Percentiles rank a stretch among this genome's conserved stretches.
These are phyloP conservation scores for Arthrobotrys pseudoclavata DNA, from an alignment of 2,329 filamentous ascomycete genomes.

Conservation along the genomic window DNA sequence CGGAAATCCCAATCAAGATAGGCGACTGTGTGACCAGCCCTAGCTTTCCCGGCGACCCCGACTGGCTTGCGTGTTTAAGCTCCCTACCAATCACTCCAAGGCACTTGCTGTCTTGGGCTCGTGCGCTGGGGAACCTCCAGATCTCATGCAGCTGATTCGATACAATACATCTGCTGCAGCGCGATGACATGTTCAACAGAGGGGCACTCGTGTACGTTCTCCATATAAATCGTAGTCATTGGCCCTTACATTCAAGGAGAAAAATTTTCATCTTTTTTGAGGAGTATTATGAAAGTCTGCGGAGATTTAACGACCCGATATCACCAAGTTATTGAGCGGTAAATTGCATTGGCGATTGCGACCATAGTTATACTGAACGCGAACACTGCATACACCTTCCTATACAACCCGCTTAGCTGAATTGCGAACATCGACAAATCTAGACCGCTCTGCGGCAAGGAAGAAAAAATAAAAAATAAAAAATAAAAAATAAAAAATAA, in stretches of 20 bases:
- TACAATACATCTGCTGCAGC: constrained; percentile 21
- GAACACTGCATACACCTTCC: neutral
- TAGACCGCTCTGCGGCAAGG: neutral
- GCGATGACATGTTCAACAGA: constrained; percentile 27
- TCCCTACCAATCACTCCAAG: constrained; percentile 37
- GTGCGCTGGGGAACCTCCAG: constrained; percentile 13
- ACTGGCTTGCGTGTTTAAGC: constrained; percentile 25
- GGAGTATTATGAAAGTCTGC: neutral
- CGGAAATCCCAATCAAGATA: constrained; percentile 19
- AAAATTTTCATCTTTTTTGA: neutral
- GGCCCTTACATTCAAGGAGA: neutral
- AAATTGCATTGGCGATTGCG: neutral
- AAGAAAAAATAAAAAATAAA: neutral
- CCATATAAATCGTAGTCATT: constrained; percentile 7
- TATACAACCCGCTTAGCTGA: neutral
- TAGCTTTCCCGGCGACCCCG: constrained; percentile 18
- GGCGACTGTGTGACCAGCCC: constrained; percentile 16
- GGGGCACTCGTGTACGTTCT: constrained; percentile 17
- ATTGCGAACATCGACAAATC: neutral
- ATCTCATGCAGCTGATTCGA: constrained; percentile 27
- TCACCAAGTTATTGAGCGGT: neutral
- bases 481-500: neutral
- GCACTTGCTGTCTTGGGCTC: constrained; percentile 35
- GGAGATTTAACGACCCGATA: neutral
- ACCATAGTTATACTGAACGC: neutral